Percentiles rank a stretch among this genome's conserved stretches.
phyloP scores from a whole-genome alignment of 2,329 filamentous ascomycete species.

The Mycosphaerelloides madeirae region DNA sequence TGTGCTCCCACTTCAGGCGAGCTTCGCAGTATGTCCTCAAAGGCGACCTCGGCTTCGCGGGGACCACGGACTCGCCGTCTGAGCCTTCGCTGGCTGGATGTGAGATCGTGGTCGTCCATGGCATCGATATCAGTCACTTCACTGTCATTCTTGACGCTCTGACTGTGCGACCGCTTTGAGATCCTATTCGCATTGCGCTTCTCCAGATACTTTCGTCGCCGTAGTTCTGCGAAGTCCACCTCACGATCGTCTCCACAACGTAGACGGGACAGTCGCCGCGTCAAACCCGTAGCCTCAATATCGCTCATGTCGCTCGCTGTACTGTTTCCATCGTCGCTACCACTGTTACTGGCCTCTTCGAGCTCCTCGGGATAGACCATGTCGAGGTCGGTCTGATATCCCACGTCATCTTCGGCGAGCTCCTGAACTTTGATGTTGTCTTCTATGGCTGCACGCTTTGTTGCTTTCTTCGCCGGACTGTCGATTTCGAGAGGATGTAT shows the following conservation, averaged over 20 bases:
- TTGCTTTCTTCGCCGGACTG: slow-evolving; percentile 28
- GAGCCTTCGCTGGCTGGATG: slow-evolving; percentile 38
- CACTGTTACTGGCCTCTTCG: slow-evolving; percentile 25
- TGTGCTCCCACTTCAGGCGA: slow-evolving; percentile 7
- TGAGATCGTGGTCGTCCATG: slow-evolving; percentile 36
- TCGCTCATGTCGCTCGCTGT: slow-evolving; percentile 27
- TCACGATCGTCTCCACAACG: slow-evolving; percentile 20
- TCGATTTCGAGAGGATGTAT: slow-evolving; percentile 35
- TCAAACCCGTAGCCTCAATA: slow-evolving; percentile 14
- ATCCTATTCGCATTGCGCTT: slow-evolving; percentile 36
- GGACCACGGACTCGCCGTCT: slow-evolving; percentile 40
- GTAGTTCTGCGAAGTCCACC: slow-evolving; percentile 21
- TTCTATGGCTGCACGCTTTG: slow-evolving; percentile 16
- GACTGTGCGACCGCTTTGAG: slow-evolving; percentile 45
- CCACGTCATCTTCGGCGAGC: slow-evolving; percentile 33
- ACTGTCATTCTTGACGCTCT: slow-evolving; percentile 42
- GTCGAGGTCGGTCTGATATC: slow-evolving; percentile 40
- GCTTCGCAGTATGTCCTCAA: slow-evolving; percentile 8
- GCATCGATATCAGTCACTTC: slow-evolving; percentile 40
- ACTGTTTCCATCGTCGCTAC: slow-evolving; percentile 22
- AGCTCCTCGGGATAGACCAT: slow-evolving; percentile 41
- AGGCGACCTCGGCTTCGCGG: slow-evolving; percentile 22
- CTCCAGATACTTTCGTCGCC: slow-evolving; percentile 35
- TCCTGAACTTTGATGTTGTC: slow-evolving; percentile 42
- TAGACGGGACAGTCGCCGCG: slow-evolving; percentile 19